These are phyloP conservation scores for Cucurbita pepo DNA, from an alignment of 306 rosid species.

Conservation along the genomic window DNA sequence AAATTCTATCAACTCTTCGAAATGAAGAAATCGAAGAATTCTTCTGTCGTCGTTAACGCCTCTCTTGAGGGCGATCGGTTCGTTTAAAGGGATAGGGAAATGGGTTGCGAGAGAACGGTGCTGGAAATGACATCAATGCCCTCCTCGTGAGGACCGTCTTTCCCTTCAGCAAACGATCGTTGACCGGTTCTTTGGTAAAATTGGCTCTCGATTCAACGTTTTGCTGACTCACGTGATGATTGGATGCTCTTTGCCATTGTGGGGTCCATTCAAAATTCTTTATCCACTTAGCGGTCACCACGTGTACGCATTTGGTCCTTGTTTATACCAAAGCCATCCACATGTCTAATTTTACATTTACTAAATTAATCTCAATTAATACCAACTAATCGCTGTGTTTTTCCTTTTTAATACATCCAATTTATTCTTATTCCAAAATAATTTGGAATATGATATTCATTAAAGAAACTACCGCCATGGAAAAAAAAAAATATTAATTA, in stretches of 20 bases:
- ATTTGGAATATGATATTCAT: not conserved
- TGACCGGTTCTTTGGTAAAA: conserved; percentile 3
- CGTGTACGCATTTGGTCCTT: not conserved
- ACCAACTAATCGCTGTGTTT: not conserved
- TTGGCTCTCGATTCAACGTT: not conserved
- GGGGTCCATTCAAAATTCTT: not conserved
- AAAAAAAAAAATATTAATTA: too few species aligned
- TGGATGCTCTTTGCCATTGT: not conserved
- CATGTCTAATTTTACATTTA: not conserved
- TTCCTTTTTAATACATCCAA: not conserved
- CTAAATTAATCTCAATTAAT: not conserved
- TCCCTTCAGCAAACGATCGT: not conserved
- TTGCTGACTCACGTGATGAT: conserved; percentile 1
- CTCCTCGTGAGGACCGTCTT: not conserved
- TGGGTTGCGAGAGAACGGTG: not conserved
- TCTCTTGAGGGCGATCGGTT: not conserved
- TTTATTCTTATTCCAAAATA: not conserved
- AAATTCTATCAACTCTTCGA: not conserved
- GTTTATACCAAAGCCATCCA: not conserved
- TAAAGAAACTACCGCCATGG: too few species aligned
- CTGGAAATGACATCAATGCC: not conserved
- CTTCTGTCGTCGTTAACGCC: too few species aligned
- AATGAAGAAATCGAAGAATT: not conserved
- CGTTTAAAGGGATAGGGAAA: not conserved
- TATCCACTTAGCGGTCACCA: not conserved